Percentiles rank a stretch among this genome's conserved stretches.
These are phyloP conservation scores for Taphrina betulina DNA, from an alignment of 1,139 yeast genomes.

Conservation along the genomic window DNA sequence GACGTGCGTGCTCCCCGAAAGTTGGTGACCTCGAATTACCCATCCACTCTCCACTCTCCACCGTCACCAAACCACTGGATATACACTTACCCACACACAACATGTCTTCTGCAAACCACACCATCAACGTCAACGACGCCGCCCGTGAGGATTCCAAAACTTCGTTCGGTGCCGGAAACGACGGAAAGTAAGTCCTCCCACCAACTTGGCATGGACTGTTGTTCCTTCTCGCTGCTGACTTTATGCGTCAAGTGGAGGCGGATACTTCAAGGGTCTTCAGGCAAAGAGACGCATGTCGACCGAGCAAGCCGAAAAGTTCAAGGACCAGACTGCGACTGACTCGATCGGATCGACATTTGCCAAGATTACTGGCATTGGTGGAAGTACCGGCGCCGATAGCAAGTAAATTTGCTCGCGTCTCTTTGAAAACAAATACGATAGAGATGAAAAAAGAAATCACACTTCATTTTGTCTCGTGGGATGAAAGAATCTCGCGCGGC, in stretches of 20 bases:
- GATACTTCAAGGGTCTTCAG: conserved; percentile 27
- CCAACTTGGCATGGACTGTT: too few relatives aligned
- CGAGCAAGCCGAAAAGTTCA: conserved; percentile 27
- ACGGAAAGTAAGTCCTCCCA: conserved; percentile 9
- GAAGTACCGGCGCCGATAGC: conserved; percentile 1
- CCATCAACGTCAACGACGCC: conserved; percentile 28
- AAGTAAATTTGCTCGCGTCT: background rate
- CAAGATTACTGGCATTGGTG: conserved; percentile 26
- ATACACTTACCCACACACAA: too few relatives aligned
- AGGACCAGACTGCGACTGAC: conserved; percentile 21
- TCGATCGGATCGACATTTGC: conserved; percentile 29
- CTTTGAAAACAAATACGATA: background rate
- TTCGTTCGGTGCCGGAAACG: conserved; percentile 20
- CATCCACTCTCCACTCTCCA: too few relatives aligned
- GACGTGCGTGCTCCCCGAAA: too few relatives aligned
- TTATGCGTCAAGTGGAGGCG: conserved; percentile 10
- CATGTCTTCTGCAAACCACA: conserved; percentile 31
- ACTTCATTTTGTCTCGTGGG: too few relatives aligned
- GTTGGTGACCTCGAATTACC: too few relatives aligned
- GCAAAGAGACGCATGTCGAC: conserved; percentile 24
- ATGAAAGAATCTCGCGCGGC: too few relatives aligned
- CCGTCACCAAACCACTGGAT: too few relatives aligned
- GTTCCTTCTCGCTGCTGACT: background rate
- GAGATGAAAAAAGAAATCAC: background rate
- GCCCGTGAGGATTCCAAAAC: conserved; percentile 20